phyloP scores from a whole-genome alignment of 1,139 yeast species.

The Yamadazyma jaroonii region DNA sequence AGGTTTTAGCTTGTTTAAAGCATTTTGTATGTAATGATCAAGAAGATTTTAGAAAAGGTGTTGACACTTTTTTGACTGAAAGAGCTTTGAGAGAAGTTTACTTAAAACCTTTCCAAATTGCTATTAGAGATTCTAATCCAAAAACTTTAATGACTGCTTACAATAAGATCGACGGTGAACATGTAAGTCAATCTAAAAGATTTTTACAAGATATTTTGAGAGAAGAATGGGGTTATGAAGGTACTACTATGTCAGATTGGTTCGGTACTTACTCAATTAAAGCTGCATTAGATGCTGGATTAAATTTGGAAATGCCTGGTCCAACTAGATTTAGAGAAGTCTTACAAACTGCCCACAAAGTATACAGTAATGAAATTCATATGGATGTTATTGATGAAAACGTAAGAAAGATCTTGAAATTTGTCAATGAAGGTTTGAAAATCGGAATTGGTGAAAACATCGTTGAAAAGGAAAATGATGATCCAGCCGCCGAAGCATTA shows the following conservation, averaged over 20 bases:
- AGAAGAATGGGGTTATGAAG: conserved; percentile 56
- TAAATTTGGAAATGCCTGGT: conserved; percentile 66
- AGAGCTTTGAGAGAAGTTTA: conserved; percentile 62
- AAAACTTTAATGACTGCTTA: conserved; percentile 57
- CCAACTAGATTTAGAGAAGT: conserved; percentile 47
- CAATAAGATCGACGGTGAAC: conserved; percentile 58
- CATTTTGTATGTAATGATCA: conserved; percentile 62
- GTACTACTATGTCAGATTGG: conserved; percentile 63
- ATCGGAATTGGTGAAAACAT: conserved; percentile 42
- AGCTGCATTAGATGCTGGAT: conserved; percentile 51
- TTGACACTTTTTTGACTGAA: conserved; percentile 49
- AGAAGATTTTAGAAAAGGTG: conserved; percentile 52
- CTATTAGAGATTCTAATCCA: conserved; percentile 50
- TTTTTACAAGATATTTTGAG: conserved; percentile 46
- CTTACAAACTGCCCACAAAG: conserved; percentile 35
- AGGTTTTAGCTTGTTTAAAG: conserved; percentile 56
- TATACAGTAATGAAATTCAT: conserved; percentile 29
- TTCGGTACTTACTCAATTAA: conserved; percentile 53
- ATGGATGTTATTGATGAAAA: conserved; percentile 38
- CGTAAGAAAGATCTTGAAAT: conserved; percentile 42
- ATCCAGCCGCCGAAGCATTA: conserved; percentile 40
- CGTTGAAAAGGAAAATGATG: conserved; percentile 38
- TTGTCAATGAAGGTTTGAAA: conserved; percentile 41
- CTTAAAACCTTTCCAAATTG: conserved; percentile 60
- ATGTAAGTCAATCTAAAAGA: conserved; percentile 45